Percentiles rank a stretch among this genome's conserved stretches.
Conservation (phyloP, 2,329 filamentous ascomycete genomes). For the Sporothrix dimorphospora region DNA sequence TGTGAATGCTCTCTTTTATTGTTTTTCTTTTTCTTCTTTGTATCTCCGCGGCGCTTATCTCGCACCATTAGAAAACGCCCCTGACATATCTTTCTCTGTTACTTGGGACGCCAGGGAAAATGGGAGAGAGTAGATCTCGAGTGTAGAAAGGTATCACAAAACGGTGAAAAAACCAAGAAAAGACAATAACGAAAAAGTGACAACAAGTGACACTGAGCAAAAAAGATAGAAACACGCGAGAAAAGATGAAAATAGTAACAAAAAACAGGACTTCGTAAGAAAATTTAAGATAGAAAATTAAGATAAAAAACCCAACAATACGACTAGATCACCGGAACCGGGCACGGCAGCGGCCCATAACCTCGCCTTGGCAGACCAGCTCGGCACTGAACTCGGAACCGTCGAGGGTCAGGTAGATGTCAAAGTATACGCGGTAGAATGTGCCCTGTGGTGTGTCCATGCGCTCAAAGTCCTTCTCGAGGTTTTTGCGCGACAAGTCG, state of each 20-base stretch:
- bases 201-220: slow-evolving; percentile 6
- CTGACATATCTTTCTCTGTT: slow-evolving; percentile 13
- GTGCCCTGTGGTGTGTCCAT: slow-evolving; percentile 99
- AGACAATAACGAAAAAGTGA: background rate
- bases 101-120: slow-evolving; percentile 19
- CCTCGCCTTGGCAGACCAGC: slow-evolving; percentile 97
- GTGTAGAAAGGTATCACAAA: slow-evolving; percentile 27
- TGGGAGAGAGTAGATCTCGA: slow-evolving; percentile 18
- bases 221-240: background rate
- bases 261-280: slow-evolving; percentile 19
- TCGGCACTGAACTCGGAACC: slow-evolving; percentile 98
- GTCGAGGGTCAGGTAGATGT: slow-evolving; percentile 89
- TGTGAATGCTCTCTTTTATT: background rate
- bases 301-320: background rate
- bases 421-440: slow-evolving; percentile 83
- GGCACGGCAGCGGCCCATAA: slow-evolving; percentile 95
- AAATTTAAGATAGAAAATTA: slow-evolving; percentile 8
- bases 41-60: background rate
- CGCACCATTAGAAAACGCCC: background rate
- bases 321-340: slow-evolving; percentile 68
- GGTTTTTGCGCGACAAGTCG: slow-evolving; percentile 94
- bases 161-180: background rate
- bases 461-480: slow-evolving; percentile 98
- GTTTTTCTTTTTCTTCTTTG: slow-evolving; percentile 5
- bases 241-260: background rate